These are phyloP conservation scores for Saccharomyces hybrid DNA, from an alignment of 1,139 yeast genomes.

Conservation along the genomic window DNA sequence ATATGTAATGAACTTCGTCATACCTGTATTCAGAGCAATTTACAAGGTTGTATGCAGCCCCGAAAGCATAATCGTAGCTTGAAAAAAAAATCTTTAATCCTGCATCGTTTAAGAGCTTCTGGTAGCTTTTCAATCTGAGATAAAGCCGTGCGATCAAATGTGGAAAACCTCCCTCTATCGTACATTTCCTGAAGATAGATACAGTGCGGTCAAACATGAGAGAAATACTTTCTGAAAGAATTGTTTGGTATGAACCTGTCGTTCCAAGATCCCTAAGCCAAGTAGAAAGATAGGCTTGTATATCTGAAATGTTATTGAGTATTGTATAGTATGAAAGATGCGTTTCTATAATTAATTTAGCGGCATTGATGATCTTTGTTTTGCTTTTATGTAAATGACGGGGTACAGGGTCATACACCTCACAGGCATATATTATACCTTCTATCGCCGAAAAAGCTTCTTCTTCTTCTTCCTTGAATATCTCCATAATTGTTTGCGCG, in stretches of 20 bases:
- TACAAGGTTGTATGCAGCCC: background rate
- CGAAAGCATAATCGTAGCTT: background rate
- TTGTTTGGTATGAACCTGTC: background rate
- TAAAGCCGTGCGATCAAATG: background rate
- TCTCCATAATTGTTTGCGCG: background rate
- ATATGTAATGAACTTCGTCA: background rate
- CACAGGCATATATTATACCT: background rate
- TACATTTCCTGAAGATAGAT: background rate
- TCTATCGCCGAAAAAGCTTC: background rate
- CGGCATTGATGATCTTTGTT: background rate
- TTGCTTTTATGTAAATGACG: background rate
- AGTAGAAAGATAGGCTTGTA: background rate
- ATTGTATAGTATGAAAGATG: background rate
- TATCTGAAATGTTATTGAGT: background rate
- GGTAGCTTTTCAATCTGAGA: background rate
- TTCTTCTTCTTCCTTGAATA: background rate
- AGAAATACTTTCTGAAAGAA: background rate
- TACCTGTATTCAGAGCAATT: background rate
- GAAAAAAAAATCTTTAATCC: background rate
- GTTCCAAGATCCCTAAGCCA: background rate
- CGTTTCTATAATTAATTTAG: background rate
- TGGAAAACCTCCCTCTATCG: background rate
- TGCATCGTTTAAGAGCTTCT: background rate
- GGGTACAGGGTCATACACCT: background rate
- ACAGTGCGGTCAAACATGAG: background rate